Percentiles rank a stretch among this genome's conserved stretches.
Evolutionary conservation across 495 filamentous ascomycete species (phyloP).

Genomic region (Parathielavia hyrcaniae): DNA sequence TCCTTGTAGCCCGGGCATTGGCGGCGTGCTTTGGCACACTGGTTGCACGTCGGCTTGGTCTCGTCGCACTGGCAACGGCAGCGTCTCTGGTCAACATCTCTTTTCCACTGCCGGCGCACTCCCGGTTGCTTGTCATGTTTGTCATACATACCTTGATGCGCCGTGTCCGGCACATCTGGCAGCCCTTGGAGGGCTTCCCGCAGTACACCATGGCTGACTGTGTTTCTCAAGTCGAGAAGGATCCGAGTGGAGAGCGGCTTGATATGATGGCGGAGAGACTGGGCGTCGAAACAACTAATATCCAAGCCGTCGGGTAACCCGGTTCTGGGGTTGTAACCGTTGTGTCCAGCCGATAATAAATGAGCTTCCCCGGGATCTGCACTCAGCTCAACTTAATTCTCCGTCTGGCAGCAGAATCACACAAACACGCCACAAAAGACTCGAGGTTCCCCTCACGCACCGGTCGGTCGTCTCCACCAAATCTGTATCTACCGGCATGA

Average conservation of each 20-base stretch:
- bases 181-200: constrained; percentile 66
- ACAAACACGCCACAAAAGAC: background rate
- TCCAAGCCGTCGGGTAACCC: too few relatives aligned
- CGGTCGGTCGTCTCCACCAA: background rate
- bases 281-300: too few relatives aligned
- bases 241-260: background rate
- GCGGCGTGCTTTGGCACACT: constrained; percentile 60
- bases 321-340: too few relatives aligned
- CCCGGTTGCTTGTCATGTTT: background rate
- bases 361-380: too few relatives aligned
- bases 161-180: constrained; percentile 63
- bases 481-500: constrained; percentile 17
- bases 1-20: constrained; percentile 64
- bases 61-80: constrained; percentile 55
- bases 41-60: constrained; percentile 59
- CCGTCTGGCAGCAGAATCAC: background rate
- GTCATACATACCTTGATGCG: constrained; percentile 59
- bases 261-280: background rate
- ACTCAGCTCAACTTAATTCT: too few relatives aligned
- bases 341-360: too few relatives aligned
- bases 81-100: background rate
- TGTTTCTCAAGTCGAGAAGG: background rate
- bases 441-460: background rate
- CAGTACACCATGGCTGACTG: constrained; percentile 59
- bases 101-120: too few relatives aligned